Evolutionary conservation across 345 rosid genomes (phyloP), one percentile per base, ranked within the genome.

Genomic region (Jatropha curcas): DNA sequence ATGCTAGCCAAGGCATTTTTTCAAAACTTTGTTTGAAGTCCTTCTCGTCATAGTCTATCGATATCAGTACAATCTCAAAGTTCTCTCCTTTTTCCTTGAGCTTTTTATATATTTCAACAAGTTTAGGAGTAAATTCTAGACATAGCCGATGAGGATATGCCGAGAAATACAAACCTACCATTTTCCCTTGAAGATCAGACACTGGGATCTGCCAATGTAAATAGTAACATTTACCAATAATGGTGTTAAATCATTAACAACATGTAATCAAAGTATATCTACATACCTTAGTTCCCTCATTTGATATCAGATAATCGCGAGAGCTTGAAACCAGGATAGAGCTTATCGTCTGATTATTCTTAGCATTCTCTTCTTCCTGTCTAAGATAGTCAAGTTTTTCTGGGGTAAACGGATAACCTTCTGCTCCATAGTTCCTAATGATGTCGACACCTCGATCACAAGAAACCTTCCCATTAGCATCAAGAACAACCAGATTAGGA

Each of bases 1-100:
- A 71, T n/a, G 91, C 89, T 64, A 89, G 72, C 96, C 96, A 89
- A 35, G 94, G 94, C 78, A 81, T 80, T 74, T 76, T 71, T 70
- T 75, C 84, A 45, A 90, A 77, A 71, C 80, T 76, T 71, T 83
- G 69, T 65, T 79, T 84, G 80, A 82, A 90, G 58, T 87, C 60
- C 34, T 85, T 85, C 57, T 90, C 92, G n/a, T 82, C 84, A 34
- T 74, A 73, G 50, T 88, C 94, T 25, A 89, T 79, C 27, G 91
- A 84, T 71, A 92, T 77, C 70, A 83, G 34, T 48, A 92, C 96
- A 51, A 92, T 68, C 79, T 90, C 93, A 74, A 90, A 92, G 48
- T 66, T 79, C 77, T 86, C 88, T 13, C 83, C 84, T 16, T 74
- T 80, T 74, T 80, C 91, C 80, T 87, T 86, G 70, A 88, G 66